Conservation (phyloP, 345 rosid species). For the Orychophragmus violaceus region DNA sequence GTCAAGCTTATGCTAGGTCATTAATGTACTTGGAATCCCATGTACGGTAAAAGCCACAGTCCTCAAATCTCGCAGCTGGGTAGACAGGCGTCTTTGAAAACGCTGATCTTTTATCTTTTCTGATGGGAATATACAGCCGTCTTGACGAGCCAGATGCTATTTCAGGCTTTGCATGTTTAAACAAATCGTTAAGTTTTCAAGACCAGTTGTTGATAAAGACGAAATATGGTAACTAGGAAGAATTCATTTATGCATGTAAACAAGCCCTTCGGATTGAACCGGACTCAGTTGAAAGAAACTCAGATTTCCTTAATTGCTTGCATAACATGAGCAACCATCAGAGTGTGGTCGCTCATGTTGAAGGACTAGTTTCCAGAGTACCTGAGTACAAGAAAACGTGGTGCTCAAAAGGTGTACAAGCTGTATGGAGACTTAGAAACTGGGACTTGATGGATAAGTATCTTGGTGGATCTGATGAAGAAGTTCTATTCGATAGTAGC, state of each 20-base stretch:
- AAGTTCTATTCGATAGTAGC: conserved; percentile 74
- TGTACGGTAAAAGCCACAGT: conserved; percentile 71
- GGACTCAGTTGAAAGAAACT: conserved; percentile 73
- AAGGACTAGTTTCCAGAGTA: conserved; percentile 82
- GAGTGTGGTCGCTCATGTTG: conserved; percentile 92
- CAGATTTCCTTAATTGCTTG: conserved; percentile 85
- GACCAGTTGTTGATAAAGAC: conserved; percentile 77
- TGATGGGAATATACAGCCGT: conserved; percentile 88
- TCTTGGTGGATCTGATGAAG: conserved; percentile 73
- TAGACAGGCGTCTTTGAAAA: conserved; percentile 77
- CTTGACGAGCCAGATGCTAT: conserved; percentile 92
- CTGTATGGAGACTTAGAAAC: conserved; percentile 94
- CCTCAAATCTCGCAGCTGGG: conserved; percentile 88
- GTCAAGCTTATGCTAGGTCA: conserved; percentile 92
- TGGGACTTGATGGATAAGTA: conserved; percentile 98
- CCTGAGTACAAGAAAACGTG: too few relatives aligned
- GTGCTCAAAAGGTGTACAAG: conserved; percentile 98
- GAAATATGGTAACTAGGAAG: conserved; percentile 91
- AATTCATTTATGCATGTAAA: conserved; percentile 83
- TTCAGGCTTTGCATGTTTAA: conserved; percentile 79
- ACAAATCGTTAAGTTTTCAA: conserved; percentile 69
- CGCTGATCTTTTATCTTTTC: conserved; percentile 75
- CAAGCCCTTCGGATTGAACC: conserved; percentile 96
- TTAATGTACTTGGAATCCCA: conserved; percentile 92
- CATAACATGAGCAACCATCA: conserved; percentile 94